Evolutionary conservation across 2,329 filamentous ascomycete species (phyloP).

Genomic region (Paraphaeosphaeria minitans): DNA sequence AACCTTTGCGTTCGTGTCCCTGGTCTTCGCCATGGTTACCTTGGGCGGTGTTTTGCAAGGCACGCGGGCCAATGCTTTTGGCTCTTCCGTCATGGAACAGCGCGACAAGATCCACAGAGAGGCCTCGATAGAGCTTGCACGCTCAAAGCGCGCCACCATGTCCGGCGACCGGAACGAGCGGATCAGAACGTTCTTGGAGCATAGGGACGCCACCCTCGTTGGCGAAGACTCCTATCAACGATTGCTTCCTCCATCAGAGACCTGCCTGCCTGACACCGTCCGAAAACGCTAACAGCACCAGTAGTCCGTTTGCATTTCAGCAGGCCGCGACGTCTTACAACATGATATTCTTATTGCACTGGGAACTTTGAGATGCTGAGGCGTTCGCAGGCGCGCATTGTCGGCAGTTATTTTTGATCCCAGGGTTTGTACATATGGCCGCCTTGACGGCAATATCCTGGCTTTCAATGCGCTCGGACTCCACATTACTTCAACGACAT

Average conservation of each 20-base stretch:
- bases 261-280: constrained; percentile 52
- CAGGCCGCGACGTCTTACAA: constrained; percentile 6
- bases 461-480: constrained; percentile 29
- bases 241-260: constrained; percentile 53
- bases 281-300: constrained; percentile 28
- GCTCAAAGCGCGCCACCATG: constrained; percentile 59
- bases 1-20: constrained; percentile 75
- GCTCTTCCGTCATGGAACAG: constrained; percentile 67
- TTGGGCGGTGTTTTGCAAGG: constrained; percentile 75
- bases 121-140: constrained; percentile 66
- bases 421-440: constrained; percentile 23
- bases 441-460: constrained; percentile 21
- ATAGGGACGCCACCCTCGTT: constrained; percentile 47
- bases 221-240: constrained; percentile 54
- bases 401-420: constrained; percentile 27
- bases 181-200: constrained; percentile 76
- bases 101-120: constrained; percentile 69
- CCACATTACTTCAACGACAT: constrained; percentile 28
- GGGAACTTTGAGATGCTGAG: background rate
- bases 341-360: constrained; percentile 9
- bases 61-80: constrained; percentile 68
- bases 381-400: constrained; percentile 20
- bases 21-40: constrained; percentile 72
- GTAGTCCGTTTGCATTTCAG: constrained; percentile 8
- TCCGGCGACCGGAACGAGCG: constrained; percentile 58